Percentiles rank a stretch among this genome's conserved stretches.
Conservation (phyloP, 1,139 yeast species). For the Hansenula sp. region DNA sequence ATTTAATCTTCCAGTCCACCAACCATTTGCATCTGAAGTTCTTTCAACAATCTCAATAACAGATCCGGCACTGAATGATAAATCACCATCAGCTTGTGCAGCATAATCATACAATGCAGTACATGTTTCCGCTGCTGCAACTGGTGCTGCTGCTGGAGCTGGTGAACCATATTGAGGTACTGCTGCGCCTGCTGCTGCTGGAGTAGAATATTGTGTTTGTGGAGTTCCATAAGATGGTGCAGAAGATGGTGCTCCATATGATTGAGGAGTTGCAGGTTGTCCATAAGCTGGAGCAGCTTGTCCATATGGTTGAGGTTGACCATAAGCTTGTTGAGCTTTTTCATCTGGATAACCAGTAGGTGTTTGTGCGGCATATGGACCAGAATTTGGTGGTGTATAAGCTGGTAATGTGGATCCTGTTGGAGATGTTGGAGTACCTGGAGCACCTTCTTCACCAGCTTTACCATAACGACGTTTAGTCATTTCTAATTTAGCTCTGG, state of each 20-base stretch:
- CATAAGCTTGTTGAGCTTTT: constrained; percentile 6
- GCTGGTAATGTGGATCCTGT: constrained; percentile 26
- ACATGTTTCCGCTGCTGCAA: constrained; percentile 49
- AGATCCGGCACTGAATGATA: constrained; percentile 84
- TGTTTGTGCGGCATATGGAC: constrained; percentile 13
- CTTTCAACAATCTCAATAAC: constrained; percentile 78
- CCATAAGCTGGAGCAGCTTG: constrained; percentile 19
- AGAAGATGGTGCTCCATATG: constrained; percentile 19
- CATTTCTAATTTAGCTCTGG: constrained; percentile 76
- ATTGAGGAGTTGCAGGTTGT: constrained; percentile 24
- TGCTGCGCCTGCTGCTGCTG: constrained; percentile 23
- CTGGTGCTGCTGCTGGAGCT: constrained; percentile 33
- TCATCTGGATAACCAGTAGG: neutral
- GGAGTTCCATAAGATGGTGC: constrained; percentile 20
- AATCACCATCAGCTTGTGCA: constrained; percentile 88
- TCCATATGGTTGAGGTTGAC: constrained; percentile 11
- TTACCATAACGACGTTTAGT: constrained; percentile 73
- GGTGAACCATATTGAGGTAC: constrained; percentile 30
- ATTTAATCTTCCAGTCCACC: constrained; percentile 96
- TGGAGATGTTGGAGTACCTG: constrained; percentile 23
- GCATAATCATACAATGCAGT: constrained; percentile 75
- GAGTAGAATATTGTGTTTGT: constrained; percentile 8
- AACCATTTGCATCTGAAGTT: constrained; percentile 81
- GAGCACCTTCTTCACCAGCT: constrained; percentile 33
- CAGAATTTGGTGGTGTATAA: constrained; percentile 27